These are phyloP conservation scores for Wickerhamomyces canadensis DNA, from an alignment of 805 yeast genomes.

Conservation along the genomic window DNA sequence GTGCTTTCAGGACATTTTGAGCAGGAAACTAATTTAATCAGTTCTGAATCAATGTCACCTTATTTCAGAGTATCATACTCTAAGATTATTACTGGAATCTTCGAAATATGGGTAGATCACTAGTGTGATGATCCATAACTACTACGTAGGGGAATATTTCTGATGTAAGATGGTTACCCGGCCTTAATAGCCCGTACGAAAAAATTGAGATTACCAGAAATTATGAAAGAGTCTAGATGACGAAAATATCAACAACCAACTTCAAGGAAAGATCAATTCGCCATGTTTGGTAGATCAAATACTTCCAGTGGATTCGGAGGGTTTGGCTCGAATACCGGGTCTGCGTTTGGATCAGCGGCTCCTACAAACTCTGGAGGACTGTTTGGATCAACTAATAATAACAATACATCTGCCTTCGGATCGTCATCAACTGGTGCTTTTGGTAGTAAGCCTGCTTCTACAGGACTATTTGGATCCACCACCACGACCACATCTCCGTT, in stretches of 20 bases:
- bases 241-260: background rate
- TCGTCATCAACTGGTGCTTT: background rate
- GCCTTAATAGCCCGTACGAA: background rate
- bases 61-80: too few species aligned
- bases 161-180: background rate
- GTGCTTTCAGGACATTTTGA: too few species aligned
- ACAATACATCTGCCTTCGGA: constrained; percentile 14
- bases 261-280: background rate
- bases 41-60: too few species aligned
- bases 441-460: constrained; percentile 1
- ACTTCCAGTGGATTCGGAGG: constrained; percentile 28
- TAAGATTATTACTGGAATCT: too few species aligned
- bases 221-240: too few species aligned
- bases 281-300: constrained; percentile 24
- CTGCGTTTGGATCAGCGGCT: constrained; percentile 1
- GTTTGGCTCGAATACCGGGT: constrained; percentile 23
- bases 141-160: too few species aligned
- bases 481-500: constrained; percentile 6
- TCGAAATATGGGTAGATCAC: too few species aligned
- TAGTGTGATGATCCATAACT: too few species aligned
- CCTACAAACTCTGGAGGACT: constrained; percentile 16
- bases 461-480: background rate
- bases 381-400: constrained; percentile 21
- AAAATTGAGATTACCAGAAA: background rate
- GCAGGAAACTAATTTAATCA: too few species aligned